Evolutionary conservation across 139 green algal species (phyloP).

Genomic region (Coelastrella sp.): DNA sequence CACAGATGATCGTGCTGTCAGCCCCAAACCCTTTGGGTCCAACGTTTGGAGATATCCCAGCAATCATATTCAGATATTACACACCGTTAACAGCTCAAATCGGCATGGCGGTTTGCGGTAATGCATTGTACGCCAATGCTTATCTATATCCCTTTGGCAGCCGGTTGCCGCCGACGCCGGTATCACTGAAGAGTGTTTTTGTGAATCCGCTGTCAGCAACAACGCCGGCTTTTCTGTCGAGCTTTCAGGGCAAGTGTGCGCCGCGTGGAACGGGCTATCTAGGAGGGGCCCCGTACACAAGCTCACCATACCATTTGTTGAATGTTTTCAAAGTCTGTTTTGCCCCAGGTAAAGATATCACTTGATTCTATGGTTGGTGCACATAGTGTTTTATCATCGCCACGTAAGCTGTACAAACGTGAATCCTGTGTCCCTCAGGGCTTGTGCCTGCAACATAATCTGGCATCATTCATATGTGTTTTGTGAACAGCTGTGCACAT

Average conservation of each 20-base stretch:
- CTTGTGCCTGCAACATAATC: no score
- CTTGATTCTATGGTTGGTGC: background rate
- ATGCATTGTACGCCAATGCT: background rate
- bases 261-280: background rate
- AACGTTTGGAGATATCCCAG: background rate
- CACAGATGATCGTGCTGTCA: constrained; percentile 1
- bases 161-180: background rate
- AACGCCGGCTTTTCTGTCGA: background rate
- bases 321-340: background rate
- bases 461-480: no score
- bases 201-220: constrained; percentile 6
- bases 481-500: no score
- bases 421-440: no score
- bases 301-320: background rate
- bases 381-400: background rate
- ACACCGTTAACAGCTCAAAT: background rate
- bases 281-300: background rate
- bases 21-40: background rate
- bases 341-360: background rate
- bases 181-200: background rate
- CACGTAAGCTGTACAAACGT: background rate
- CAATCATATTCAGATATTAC: constrained; percentile 17
- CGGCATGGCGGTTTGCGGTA: background rate
- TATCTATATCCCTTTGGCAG: background rate
- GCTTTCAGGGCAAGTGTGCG: background rate